phyloP scores from a whole-genome alignment of 2,329 filamentous ascomycete genomes.

The Plectosphaerella cucumerina region DNA sequence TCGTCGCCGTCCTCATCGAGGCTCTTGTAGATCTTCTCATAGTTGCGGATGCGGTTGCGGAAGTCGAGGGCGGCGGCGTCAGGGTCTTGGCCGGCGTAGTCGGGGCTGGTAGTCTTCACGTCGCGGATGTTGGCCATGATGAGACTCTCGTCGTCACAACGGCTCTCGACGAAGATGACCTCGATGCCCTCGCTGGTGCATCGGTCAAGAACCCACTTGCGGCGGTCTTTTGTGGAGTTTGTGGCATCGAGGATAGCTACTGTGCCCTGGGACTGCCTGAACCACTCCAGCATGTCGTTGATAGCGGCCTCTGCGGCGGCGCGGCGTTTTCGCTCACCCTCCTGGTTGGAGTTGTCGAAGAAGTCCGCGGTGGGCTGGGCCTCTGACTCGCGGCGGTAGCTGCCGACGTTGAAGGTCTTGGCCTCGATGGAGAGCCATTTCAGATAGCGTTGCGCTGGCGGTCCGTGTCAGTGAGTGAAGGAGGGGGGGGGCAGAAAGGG shows the following conservation, averaged over 20 bases:
- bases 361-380: slow-evolving; percentile 91
- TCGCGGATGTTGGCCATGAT: slow-evolving; percentile 99
- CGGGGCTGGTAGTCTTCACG: slow-evolving; percentile 93
- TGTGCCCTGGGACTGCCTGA: slow-evolving; percentile 67
- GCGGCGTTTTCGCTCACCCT: slow-evolving; percentile 83
- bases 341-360: slow-evolving; percentile 85
- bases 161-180: slow-evolving; percentile 93
- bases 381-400: slow-evolving; percentile 84
- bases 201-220: slow-evolving; percentile 84
- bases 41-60: slow-evolving; percentile 89
- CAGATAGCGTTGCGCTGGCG: slow-evolving; percentile 83
- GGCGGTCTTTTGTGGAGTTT: slow-evolving; percentile 86
- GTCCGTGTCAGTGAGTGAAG: slow-evolving; percentile 10
- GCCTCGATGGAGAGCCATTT: slow-evolving; percentile 94
- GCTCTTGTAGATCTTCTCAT: slow-evolving; percentile 94
- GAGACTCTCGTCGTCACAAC: slow-evolving; percentile 90
- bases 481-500: background rate
- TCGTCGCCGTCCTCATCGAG: slow-evolving; percentile 80
- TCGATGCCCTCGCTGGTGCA: slow-evolving; percentile 76
- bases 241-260: slow-evolving; percentile 96
- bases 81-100: slow-evolving; percentile 91
- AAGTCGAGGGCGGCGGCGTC: slow-evolving; percentile 90
- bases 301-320: slow-evolving; percentile 91
- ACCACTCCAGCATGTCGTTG: slow-evolving; percentile 92
- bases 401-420: slow-evolving; percentile 95